These are phyloP conservation scores for Lathyrus sativus DNA, from an alignment of 306 rosid genomes.

Conservation along the genomic window DNA sequence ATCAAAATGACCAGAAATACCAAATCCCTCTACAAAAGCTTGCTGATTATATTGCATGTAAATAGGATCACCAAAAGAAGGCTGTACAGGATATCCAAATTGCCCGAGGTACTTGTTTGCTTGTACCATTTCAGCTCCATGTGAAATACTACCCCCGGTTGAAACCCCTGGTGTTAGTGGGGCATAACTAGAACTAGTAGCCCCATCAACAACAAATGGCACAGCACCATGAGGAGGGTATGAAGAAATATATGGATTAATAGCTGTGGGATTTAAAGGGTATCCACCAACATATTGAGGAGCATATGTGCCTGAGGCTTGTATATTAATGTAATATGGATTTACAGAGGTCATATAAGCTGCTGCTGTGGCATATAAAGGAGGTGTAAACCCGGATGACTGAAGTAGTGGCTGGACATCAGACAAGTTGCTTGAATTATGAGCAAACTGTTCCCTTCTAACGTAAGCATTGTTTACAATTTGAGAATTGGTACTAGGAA, in stretches of 20 bases:
- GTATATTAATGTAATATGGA: conserved; percentile 48
- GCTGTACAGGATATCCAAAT: conserved; percentile 49
- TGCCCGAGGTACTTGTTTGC: conserved; percentile 53
- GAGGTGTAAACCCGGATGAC: conserved; percentile 66
- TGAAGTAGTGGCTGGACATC: conserved; percentile 62
- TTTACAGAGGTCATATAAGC: conserved; percentile 56
- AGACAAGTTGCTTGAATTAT: conserved; percentile 47
- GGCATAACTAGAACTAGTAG: conserved; percentile 47
- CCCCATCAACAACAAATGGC: conserved; percentile 54
- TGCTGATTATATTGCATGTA: conserved; percentile 57
- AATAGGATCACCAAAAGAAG: conserved; percentile 52
- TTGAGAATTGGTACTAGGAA: conserved; percentile 49
- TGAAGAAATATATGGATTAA: conserved; percentile 52
- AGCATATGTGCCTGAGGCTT: conserved; percentile 43
- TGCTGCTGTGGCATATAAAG: conserved; percentile 58
- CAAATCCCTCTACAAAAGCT: conserved; percentile 50
- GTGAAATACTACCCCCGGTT: conserved; percentile 48
- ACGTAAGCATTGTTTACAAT: conserved; percentile 31
- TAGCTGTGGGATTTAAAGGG: conserved; percentile 46
- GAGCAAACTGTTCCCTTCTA: conserved; percentile 52
- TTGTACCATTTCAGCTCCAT: conserved; percentile 52
- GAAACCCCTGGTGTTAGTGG: conserved; percentile 48
- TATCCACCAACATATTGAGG: conserved; percentile 52
- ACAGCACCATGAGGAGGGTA: conserved; percentile 53
- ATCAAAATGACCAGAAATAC: conserved; percentile 43